Percentiles rank a stretch among this genome's conserved stretches.
Conservation (phyloP, 129 eudicot species). For the Centella asiatica region DNA sequence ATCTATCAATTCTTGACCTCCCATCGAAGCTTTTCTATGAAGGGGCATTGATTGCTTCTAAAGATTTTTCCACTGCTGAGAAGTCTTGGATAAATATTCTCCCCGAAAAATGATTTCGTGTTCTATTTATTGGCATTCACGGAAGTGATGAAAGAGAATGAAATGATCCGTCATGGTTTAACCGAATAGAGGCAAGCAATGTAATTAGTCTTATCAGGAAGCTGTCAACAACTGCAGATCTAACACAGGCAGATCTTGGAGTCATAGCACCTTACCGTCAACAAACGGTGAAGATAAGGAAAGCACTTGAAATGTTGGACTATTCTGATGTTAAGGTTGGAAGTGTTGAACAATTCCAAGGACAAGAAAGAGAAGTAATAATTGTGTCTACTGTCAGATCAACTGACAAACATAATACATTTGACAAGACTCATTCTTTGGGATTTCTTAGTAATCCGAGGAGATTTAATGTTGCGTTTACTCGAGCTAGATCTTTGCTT, state of each 20-base stretch:
- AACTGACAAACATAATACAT: slow-evolving; percentile 63
- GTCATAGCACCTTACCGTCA: slow-evolving; percentile 85
- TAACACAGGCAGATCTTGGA: slow-evolving; percentile 51
- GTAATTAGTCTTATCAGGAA: slow-evolving; percentile 45
- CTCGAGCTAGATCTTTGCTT: slow-evolving; percentile 74
- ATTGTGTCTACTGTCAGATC: slow-evolving; percentile 85
- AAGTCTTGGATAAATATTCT: slow-evolving; percentile 40
- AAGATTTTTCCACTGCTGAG: slow-evolving; percentile 45
- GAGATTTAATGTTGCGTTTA: slow-evolving; percentile 86
- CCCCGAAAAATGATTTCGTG: slow-evolving; percentile 60
- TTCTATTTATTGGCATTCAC: slow-evolving; percentile 69
- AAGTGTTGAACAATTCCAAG: slow-evolving; percentile 87
- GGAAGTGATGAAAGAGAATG: slow-evolving; percentile 94
- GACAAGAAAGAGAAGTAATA: slow-evolving; percentile 73
- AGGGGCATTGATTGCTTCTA: slow-evolving; percentile 60
- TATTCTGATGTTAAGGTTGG: slow-evolving; percentile 60
- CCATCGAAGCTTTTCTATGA: slow-evolving; percentile 69
- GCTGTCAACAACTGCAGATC: slow-evolving; percentile 35
- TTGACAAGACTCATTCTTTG: slow-evolving; percentile 64
- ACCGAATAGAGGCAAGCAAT: slow-evolving; percentile 88
- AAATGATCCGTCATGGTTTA: slow-evolving; percentile 92
- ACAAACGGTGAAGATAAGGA: slow-evolving; percentile 61
- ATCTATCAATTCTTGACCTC: slow-evolving; percentile 48
- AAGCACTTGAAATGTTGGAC: slow-evolving; percentile 51
- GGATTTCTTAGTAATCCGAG: slow-evolving; percentile 85